Evolutionary conservation across 2,329 filamentous ascomycete genomes (phyloP).

Genomic region (Fusarium avenaceum): DNA sequence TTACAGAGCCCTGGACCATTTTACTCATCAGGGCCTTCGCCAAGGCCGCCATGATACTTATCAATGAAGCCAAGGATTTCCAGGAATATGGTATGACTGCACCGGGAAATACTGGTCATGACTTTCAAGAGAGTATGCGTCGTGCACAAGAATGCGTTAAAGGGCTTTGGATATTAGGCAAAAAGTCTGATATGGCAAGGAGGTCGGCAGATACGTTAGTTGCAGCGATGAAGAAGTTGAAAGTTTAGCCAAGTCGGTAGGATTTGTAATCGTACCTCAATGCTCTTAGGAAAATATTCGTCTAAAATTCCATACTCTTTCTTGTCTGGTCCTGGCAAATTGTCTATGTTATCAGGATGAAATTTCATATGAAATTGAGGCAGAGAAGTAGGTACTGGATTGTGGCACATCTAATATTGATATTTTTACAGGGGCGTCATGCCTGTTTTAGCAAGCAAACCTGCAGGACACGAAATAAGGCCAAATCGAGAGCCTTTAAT

Average conservation of each 20-base stretch:
- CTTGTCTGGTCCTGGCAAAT: too few relatives aligned
- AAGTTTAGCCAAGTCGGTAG: neutral
- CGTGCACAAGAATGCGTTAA: slow-evolving; percentile 64
- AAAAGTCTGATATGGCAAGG: slow-evolving; percentile 65
- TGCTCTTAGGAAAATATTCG: too few relatives aligned
- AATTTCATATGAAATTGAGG: too few relatives aligned
- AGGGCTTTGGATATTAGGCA: slow-evolving; percentile 66
- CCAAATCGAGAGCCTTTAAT: too few relatives aligned
- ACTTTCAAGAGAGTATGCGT: slow-evolving; percentile 50
- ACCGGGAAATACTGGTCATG: slow-evolving; percentile 39
- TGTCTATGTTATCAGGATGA: too few relatives aligned
- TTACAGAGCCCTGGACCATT: slow-evolving; percentile 72
- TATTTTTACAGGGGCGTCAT: too few relatives aligned
- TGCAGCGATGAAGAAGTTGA: slow-evolving; percentile 27
- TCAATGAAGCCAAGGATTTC: slow-evolving; percentile 52
- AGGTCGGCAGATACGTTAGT: slow-evolving; percentile 44
- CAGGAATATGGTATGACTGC: slow-evolving; percentile 39
- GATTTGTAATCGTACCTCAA: neutral
- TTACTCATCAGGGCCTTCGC: slow-evolving; percentile 66
- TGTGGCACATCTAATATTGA: too few relatives aligned
- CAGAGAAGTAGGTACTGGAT: too few relatives aligned
- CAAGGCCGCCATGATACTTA: slow-evolving; percentile 57
- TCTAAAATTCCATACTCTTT: neutral
- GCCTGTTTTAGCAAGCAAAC: too few relatives aligned
- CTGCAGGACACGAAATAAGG: too few relatives aligned